Conservation (phyloP, 1,139 yeast genomes). For the Casaregolazyma lundiana region DNA sequence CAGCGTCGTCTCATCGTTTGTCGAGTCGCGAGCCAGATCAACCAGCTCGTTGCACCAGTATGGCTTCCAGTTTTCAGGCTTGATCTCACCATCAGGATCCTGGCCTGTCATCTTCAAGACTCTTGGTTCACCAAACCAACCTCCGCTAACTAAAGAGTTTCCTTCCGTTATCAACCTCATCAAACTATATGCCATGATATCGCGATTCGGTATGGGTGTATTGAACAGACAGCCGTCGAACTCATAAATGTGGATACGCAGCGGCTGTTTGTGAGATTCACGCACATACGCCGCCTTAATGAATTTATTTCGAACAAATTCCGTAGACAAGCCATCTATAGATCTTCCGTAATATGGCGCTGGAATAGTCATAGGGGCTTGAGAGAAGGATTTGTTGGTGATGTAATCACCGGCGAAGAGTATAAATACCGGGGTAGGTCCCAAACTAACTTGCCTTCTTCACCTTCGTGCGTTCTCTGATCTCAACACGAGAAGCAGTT, state of each 20-base stretch:
- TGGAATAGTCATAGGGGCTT: neutral
- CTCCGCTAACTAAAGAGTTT: slow-evolving; percentile 34
- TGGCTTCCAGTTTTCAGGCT: slow-evolving; percentile 28
- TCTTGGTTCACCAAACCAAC: slow-evolving; percentile 45
- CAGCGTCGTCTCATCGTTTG: slow-evolving; percentile 32
- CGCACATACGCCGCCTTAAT: neutral
- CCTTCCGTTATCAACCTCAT: slow-evolving; percentile 28
- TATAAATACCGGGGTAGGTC: neutral
- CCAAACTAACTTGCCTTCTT: neutral
- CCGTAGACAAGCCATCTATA: neutral
- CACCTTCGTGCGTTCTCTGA: neutral
- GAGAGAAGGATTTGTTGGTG: too few relatives aligned
- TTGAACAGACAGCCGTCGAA: slow-evolving; percentile 45
- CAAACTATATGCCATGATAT: slow-evolving; percentile 32
- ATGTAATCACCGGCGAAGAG: neutral
- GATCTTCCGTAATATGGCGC: neutral
- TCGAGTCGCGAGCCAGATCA: slow-evolving; percentile 33
- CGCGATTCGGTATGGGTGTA: slow-evolving; percentile 43
- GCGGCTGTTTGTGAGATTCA: neutral
- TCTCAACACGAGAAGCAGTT: neutral
- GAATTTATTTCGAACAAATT: neutral
- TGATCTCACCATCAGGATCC: slow-evolving; percentile 31
- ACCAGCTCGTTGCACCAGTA: slow-evolving; percentile 43
- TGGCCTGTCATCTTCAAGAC: slow-evolving; percentile 33
- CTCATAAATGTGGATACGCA: slow-evolving; percentile 40